phyloP scores from a whole-genome alignment of 73 alveolate species.

The Paraurostyla sp. region DNA sequence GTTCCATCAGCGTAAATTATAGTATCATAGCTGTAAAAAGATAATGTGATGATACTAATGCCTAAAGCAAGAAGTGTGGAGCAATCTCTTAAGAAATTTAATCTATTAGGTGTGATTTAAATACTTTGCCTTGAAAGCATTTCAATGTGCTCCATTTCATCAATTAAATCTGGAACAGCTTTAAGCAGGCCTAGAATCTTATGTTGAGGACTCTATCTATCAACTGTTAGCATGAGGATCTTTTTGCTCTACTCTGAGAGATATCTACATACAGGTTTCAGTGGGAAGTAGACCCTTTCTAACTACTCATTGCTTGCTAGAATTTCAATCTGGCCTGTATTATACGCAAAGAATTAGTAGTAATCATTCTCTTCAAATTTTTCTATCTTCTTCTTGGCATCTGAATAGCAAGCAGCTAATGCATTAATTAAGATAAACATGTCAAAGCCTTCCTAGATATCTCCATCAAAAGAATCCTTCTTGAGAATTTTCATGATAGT shows the following conservation, averaged over 20 bases:
- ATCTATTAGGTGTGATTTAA: constrained; percentile 67
- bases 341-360: constrained; percentile 71
- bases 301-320: constrained; percentile 70
- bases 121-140: constrained; percentile 58
- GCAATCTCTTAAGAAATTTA: constrained; percentile 66
- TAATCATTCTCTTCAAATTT: constrained; percentile 33
- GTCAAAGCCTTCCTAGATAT: constrained; percentile 71
- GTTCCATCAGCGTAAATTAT: constrained; percentile 1
- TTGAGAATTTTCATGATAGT: background rate
- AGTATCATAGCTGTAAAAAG: constrained; percentile 17
- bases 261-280: constrained; percentile 82
- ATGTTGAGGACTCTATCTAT: constrained; percentile 88
- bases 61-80: constrained; percentile 60
- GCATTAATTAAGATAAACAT: constrained; percentile 62
- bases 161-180: constrained; percentile 89
- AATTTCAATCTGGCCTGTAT: constrained; percentile 81
- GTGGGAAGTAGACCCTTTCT: constrained; percentile 84
- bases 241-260: constrained; percentile 80
- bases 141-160: constrained; percentile 95
- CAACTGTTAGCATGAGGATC: constrained; percentile 86
- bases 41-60: constrained; percentile 48
- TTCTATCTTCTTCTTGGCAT: constrained; percentile 23
- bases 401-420: constrained; percentile 58
- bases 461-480: constrained; percentile 61
- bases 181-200: constrained; percentile 87